Evolutionary conservation across 148 eudicot genomes (phyloP).

Genomic region (Chenopodium berlandieri): DNA sequence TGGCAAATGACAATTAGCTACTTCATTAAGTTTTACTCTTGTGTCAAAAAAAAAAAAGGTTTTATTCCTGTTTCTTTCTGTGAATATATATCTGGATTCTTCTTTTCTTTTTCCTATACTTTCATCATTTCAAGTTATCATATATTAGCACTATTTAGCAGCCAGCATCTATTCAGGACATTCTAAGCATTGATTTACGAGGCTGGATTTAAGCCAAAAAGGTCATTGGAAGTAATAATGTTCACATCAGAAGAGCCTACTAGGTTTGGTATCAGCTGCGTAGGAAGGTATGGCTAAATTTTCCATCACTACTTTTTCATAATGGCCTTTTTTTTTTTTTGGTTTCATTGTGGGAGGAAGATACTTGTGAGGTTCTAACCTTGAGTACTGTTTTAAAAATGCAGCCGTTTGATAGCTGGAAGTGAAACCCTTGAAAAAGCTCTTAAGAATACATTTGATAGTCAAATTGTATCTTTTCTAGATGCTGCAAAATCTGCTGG

Average conservation of each 20-base stretch:
- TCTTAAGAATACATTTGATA: constrained; percentile 65
- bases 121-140: not conserved
- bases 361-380: constrained; percentile 1
- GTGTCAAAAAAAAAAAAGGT: too few relatives aligned
- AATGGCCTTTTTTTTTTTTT: not conserved
- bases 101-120: not conserved
- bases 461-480: constrained; percentile 64
- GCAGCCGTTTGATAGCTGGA: constrained; percentile 94
- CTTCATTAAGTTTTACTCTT: not conserved
- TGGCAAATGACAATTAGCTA: not conserved
- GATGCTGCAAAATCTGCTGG: constrained; percentile 88
- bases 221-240: constrained; percentile 92
- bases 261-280: constrained; percentile 89
- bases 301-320: not conserved
- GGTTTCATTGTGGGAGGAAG: not conserved
- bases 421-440: constrained; percentile 61
- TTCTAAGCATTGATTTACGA: constrained; percentile 36
- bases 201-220: constrained; percentile 87
- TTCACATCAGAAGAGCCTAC: constrained; percentile 99
- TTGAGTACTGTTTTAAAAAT: constrained; percentile 21
- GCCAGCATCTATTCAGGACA: not conserved
- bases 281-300: constrained; percentile 67
- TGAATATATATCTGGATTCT: not conserved
- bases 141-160: not conserved
- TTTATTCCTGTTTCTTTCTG: not conserved